Conservation (phyloP, 495 filamentous ascomycete genomes). For the Aspergillus heteromorphus region DNA sequence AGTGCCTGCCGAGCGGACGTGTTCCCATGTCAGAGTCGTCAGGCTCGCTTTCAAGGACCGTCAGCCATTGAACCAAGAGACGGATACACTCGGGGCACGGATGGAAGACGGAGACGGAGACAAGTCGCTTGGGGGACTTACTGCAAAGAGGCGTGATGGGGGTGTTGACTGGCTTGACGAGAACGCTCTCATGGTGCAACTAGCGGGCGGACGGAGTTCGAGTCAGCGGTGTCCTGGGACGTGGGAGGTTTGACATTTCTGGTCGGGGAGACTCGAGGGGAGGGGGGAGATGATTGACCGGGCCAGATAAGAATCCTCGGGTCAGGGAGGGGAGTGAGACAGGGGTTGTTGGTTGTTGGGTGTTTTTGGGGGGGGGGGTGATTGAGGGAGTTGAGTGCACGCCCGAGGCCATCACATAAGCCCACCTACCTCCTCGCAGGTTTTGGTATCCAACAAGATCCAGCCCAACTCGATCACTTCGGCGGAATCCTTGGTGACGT, state of each 20-base stretch:
- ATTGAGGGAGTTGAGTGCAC: conserved; percentile 6
- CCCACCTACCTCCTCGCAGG: conserved; percentile 75
- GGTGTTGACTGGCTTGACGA: conserved; percentile 97
- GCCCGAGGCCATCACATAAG: conserved; percentile 2
- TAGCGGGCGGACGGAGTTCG: conserved; percentile 29
- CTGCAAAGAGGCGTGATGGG: conserved; percentile 98
- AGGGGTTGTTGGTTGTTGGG: too few species aligned
- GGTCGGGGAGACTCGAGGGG: not conserved
- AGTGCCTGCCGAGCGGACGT: conserved; percentile 91
- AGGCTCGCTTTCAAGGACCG: conserved; percentile 66
- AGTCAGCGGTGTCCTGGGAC: conserved; percentile 5
- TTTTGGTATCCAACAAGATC: conserved; percentile 90
- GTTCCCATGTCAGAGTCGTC: conserved; percentile 97
- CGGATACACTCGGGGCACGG: conserved; percentile 12
- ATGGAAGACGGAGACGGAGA: conserved; percentile 8
- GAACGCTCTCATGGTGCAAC: conserved; percentile 90
- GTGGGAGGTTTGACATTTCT: conserved; percentile 1
- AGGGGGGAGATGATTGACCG: not conserved
- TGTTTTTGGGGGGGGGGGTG: conserved; percentile 13
- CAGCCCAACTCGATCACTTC: conserved; percentile 99
- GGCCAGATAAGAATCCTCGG: not conserved
- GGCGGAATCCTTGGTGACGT: conserved; percentile 97
- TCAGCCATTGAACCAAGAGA: conserved; percentile 27
- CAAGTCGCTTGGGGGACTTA: conserved; percentile 49
- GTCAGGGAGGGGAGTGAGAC: conserved; percentile 1